Percentiles rank a stretch among this genome's conserved stretches.
Evolutionary conservation across 2,329 filamentous ascomycete species (phyloP).

Genomic region (Paecilomyces niveus): DNA sequence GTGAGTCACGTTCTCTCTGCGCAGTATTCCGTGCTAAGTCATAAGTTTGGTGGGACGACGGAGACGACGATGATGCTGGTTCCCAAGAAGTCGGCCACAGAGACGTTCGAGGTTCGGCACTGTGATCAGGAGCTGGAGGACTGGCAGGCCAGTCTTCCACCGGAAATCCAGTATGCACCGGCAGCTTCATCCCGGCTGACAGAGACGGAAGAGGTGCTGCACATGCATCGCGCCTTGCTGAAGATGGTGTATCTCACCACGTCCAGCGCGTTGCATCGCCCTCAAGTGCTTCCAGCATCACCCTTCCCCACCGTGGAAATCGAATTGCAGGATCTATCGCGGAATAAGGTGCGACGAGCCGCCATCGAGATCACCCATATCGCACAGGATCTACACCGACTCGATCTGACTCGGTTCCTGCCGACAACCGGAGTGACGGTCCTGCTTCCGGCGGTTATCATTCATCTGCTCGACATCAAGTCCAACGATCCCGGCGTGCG

Average conservation of each 20-base stretch:
- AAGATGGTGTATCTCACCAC: constrained; percentile 95
- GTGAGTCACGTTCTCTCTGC: constrained; percentile 84
- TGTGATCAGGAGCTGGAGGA: constrained; percentile 73
- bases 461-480: constrained; percentile 88
- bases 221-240: constrained; percentile 73
- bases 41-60: constrained; percentile 64
- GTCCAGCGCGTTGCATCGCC: constrained; percentile 81
- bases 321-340: constrained; percentile 74
- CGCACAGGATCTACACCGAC: constrained; percentile 65
- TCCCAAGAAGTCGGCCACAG: constrained; percentile 79
- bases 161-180: constrained; percentile 63
- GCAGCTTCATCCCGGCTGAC: constrained; percentile 52
- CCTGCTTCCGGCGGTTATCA: constrained; percentile 85
- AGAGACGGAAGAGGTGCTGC: constrained; percentile 42
- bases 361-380: constrained; percentile 81
- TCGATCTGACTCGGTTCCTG: constrained; percentile 68
- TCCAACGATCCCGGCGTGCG: constrained; percentile 66
- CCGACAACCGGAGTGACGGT: constrained; percentile 89
- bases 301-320: constrained; percentile 51
- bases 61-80: constrained; percentile 83
- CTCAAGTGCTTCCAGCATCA: constrained; percentile 76
- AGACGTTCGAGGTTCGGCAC: constrained; percentile 67
- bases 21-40: constrained; percentile 86
- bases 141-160: constrained; percentile 68
- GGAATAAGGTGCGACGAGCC: constrained; percentile 73